These are phyloP conservation scores for Waltergamsia citrina DNA, from an alignment of 2,329 filamentous ascomycete genomes.

Conservation along the genomic window DNA sequence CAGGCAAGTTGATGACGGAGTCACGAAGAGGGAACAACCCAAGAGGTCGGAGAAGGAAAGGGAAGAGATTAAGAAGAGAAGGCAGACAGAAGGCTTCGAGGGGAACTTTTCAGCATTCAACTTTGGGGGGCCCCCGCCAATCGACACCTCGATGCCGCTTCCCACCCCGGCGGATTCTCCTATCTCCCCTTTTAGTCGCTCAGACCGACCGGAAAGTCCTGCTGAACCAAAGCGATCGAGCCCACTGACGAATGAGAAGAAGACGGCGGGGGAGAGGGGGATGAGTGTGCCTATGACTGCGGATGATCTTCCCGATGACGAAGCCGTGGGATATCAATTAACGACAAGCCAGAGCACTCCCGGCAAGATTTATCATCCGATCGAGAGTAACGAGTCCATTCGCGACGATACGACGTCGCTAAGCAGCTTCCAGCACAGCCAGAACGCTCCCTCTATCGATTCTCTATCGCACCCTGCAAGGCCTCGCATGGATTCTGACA, in stretches of 20 bases:
- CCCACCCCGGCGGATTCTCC: constrained; percentile 3
- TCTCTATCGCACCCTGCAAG: constrained; percentile 1
- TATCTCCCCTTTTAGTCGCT: background rate
- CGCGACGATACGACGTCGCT: no score
- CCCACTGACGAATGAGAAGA: background rate
- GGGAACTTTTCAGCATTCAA: constrained; percentile 28
- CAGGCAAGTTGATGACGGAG: constrained; percentile 31
- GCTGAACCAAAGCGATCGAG: background rate
- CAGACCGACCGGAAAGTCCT: background rate
- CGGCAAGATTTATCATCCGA: background rate
- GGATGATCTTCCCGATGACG: no score
- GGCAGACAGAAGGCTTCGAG: constrained; percentile 19
- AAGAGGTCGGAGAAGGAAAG: constrained; percentile 8
- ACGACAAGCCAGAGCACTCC: no score
- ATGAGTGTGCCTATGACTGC: constrained; percentile 4
- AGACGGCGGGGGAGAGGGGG: constrained; percentile 2
- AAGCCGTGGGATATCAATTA: no score
- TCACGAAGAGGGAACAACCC: constrained; percentile 2
- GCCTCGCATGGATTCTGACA: constrained; percentile 5
- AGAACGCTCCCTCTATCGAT: constrained; percentile 1
- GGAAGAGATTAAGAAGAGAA: constrained; percentile 9
- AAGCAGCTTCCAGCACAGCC: no score
- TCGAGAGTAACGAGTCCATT: background rate
- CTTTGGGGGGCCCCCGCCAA: constrained; percentile 20
- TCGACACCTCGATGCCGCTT: constrained; percentile 1